phyloP scores from a whole-genome alignment of 2,329 filamentous ascomycete species.

The Leptographium radiaticola region DNA sequence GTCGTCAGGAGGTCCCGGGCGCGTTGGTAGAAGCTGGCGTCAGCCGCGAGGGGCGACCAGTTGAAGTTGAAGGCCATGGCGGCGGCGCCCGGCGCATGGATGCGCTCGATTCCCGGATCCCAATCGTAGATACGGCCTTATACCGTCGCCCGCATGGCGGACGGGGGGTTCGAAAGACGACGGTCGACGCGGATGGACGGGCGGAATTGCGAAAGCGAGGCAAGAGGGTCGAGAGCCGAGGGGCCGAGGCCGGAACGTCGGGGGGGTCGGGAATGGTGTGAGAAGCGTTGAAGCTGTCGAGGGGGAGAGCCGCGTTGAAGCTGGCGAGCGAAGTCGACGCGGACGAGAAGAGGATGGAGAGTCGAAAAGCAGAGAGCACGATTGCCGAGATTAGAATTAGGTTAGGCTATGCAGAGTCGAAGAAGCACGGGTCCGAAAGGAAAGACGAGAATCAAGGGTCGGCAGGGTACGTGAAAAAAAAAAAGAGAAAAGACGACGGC shows the following conservation, averaged over 20 bases:
- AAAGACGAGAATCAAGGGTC: too few species aligned
- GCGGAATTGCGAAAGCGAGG: not conserved
- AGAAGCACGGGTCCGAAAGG: not conserved
- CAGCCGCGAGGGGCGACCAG: constrained; percentile 97
- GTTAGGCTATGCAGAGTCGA: not conserved
- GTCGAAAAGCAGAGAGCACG: not conserved
- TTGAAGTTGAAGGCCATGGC: constrained; percentile 99
- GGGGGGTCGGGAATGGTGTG: not conserved
- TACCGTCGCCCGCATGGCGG: not conserved
- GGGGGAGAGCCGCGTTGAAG: not conserved
- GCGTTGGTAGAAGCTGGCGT: constrained; percentile 79
- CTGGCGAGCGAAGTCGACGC: not conserved
- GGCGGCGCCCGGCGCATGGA: not conserved
- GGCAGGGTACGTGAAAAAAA: not conserved
- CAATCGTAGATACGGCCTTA: not conserved
- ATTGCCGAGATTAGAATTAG: not conserved
- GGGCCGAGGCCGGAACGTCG: not conserved
- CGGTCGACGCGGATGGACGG: not conserved
- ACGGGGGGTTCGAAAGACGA: not conserved
- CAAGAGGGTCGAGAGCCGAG: not conserved
- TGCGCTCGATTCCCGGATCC: not conserved
- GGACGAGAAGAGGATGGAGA: not conserved
- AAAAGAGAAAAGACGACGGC: not conserved
- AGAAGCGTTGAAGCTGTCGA: not conserved
- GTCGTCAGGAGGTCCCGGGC: constrained; percentile 89